phyloP scores from a whole-genome alignment of 2,329 filamentous ascomycete genomes.

The Pseudogymnoascus sp. region DNA sequence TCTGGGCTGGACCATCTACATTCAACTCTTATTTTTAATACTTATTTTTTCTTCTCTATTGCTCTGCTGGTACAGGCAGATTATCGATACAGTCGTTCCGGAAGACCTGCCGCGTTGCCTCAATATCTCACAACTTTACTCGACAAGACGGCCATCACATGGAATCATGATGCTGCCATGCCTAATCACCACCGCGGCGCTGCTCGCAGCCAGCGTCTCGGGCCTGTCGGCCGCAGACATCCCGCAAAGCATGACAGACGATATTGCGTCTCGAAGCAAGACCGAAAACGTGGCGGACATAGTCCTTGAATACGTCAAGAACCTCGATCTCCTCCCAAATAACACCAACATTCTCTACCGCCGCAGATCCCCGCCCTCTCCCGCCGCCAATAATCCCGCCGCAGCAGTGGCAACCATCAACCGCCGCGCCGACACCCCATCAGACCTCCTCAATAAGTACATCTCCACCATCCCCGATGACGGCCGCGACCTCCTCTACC shows the following conservation, averaged over 20 bases:
- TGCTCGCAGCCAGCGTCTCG: background rate
- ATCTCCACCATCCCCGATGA: background rate
- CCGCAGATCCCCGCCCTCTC: background rate
- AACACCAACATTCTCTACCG: background rate
- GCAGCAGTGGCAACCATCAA: background rate
- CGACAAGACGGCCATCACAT: background rate
- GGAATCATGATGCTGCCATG: background rate
- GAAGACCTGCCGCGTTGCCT: background rate
- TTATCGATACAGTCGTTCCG: background rate
- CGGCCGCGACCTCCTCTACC: background rate
- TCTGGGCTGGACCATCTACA: conserved; percentile 5
- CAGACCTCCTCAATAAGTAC: background rate
- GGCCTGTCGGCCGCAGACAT: background rate
- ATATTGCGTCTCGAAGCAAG: background rate
- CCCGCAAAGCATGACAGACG: background rate
- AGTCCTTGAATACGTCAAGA: background rate
- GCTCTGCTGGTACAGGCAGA: conserved; percentile 1
- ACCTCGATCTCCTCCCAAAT: background rate
- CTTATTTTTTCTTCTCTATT: background rate
- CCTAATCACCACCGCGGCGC: conserved; percentile 6
- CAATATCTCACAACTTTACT: background rate
- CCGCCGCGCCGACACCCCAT: background rate
- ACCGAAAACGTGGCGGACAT: background rate
- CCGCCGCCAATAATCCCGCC: background rate
- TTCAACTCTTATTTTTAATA: conserved; percentile 3